Base-by-base conservation (phyloP, 2,329 filamentous ascomycete genomes). In the Fusarium sarcochroum region DNA sequence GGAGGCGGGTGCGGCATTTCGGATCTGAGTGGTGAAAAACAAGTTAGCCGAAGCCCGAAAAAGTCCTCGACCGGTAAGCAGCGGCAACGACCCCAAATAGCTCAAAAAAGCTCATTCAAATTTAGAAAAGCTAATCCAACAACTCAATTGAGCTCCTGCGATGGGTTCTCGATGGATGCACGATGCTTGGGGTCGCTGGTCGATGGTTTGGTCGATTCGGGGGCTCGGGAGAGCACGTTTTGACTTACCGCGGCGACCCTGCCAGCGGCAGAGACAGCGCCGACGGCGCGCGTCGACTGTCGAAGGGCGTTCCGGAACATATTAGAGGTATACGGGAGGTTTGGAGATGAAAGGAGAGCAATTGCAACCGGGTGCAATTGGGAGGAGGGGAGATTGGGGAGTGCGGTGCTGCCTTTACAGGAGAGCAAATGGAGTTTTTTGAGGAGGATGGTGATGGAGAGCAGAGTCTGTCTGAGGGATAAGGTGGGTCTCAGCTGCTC, bases 241-340 rank as follows among this genome's bases (percentile, higher is more conserved):
- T 40, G 76, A 97, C 95, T 91, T 94, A 98, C 96, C 86, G 91
- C 91, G 84, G 91, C 91, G 86, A 97, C 90, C 89, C 94, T 93
- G 89, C 93, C 90, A 80, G 92, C 89, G 81, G 93, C 92, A 91
- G 93, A 93, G 87, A 97, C 90, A 86, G 93, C 93, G 87, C 93
- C 92, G 86, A 95, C 93, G 85, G 93, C 92, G 88, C 94, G 94
- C 87, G 92, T 92, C 84, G 94, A 97, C 89, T 97, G 94, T 88
- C 94, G 91, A 86, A 98, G 89, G 88, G 95, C 94, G 91, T 93
- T 97, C 87, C 95, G 93, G 90, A 98, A 97, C 95, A 98, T 98
- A 86, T 82, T 87, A 76, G 66, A 77, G 83, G 86, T 84, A 82
- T 82, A 78, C 83, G 76, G 84, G 78, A 81, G 79, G 79, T 82